A percentile compares a stretch with the other conserved stretches of the same genome.
phyloP scores from a whole-genome alignment of 2,329 filamentous ascomycete genomes.

The Apiospora pterosperma region DNA sequence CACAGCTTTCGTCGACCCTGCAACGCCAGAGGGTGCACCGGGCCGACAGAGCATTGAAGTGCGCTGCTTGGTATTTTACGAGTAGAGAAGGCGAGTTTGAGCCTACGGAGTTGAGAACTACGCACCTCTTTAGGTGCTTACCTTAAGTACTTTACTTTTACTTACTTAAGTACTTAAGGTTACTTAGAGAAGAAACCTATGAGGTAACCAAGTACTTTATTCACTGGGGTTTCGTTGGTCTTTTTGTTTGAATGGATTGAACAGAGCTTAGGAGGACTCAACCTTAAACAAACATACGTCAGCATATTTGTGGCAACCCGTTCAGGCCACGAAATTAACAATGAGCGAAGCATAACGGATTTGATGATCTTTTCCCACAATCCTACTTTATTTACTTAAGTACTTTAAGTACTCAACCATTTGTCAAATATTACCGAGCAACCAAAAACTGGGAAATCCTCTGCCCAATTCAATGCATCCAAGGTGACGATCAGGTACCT shows the following conservation, averaged over 20 bases:
- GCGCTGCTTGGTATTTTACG: slow-evolving; percentile 58
- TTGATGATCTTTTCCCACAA: neutral
- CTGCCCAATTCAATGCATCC: neutral
- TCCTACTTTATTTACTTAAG: too few species aligned
- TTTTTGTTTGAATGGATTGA: neutral
- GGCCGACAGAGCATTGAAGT: slow-evolving; percentile 62
- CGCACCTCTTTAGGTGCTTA: too few species aligned
- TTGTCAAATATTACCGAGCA: neutral
- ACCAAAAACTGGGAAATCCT: neutral
- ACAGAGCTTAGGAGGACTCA: neutral
- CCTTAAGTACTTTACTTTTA: too few species aligned
- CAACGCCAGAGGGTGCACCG: slow-evolving; percentile 43
- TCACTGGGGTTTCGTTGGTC: too few species aligned
- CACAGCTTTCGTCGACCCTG: slow-evolving; percentile 53
- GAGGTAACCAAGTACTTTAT: too few species aligned
- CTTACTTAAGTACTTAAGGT: too few species aligned
- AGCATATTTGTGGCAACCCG: neutral
- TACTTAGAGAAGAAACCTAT: too few species aligned
- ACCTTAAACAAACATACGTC: neutral
- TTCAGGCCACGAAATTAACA: neutral
- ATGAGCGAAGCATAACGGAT: neutral
- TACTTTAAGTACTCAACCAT: neutral
- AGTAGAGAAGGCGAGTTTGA: neutral
- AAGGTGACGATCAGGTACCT: neutral
- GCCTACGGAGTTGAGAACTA: neutral